A percentile compares a stretch with the other conserved stretches of the same genome.
Conservation (phyloP, 441 rosid genomes). For the Daphne laureola region DNA sequence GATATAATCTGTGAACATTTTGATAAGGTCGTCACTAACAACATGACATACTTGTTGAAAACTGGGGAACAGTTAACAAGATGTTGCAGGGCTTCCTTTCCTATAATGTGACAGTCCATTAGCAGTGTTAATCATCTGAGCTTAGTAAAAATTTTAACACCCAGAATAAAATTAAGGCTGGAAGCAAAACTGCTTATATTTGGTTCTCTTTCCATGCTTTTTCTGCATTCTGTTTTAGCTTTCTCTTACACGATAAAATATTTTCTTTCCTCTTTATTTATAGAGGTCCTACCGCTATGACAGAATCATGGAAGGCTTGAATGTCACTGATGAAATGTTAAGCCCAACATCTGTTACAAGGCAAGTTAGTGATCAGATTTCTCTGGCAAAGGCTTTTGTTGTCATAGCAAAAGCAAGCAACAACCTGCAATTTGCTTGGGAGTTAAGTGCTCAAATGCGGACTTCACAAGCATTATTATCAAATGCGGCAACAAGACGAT, state of each 20-base stretch:
- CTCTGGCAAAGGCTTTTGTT: conserved; percentile 89
- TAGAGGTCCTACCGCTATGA: conserved; percentile 52
- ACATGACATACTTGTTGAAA: too few relatives aligned
- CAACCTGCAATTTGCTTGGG: conserved; percentile 98
- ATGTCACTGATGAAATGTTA: conserved; percentile 82
- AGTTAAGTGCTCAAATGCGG: conserved; percentile 93
- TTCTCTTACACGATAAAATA: not conserved
- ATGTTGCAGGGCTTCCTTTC: too few relatives aligned
- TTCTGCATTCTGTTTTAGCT: too few relatives aligned
- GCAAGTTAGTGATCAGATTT: conserved; percentile 84
- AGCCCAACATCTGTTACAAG: conserved; percentile 72
- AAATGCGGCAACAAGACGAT: conserved; percentile 66
- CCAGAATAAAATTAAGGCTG: too few relatives aligned
- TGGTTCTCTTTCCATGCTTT: too few relatives aligned
- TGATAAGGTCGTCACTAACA: too few relatives aligned
- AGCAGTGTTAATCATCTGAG: too few relatives aligned
- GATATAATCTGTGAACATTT: too few relatives aligned
- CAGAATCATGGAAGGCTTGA: conserved; percentile 56
- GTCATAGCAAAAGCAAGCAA: conserved; percentile 97
- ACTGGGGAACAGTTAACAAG: too few relatives aligned
- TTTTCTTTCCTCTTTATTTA: conserved; percentile 12
- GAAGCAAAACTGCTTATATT: too few relatives aligned
- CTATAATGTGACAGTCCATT: too few relatives aligned
- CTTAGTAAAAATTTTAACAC: too few relatives aligned
- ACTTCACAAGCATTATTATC: conserved; percentile 81